Base-by-base conservation (phyloP, 73 alveolate genomes). In the Blepharisma stoltei region DNA sequence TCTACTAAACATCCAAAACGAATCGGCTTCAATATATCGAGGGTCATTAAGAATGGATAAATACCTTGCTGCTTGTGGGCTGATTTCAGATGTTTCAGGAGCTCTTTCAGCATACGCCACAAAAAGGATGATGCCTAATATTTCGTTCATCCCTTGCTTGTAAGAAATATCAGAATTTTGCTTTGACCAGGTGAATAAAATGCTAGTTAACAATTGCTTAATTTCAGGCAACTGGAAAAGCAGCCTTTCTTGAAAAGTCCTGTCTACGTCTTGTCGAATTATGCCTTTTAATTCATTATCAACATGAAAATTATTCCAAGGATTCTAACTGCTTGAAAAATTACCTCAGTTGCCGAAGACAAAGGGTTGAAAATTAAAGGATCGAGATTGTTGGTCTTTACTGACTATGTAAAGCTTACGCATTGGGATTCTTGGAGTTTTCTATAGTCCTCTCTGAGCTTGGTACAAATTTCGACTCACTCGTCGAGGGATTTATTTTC, bases 131-230 rank as follows among this genome's bases (percentile, higher is more conserved):
- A 94, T 75, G 7, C 94, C 97, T 48, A 91, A 75, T 37, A 94
- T 67, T 50, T 94, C 99, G 83, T 92, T 94, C 97, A 94, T 89
- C 50, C 99, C 97, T 70, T 94, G 92, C 65, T 90, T 93, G 84
- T 92, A 94, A 7, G 89, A 85, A 44, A 87, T 70, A 45, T 54
- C 71, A 21, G 86, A 83, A 84, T 80, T 81, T 78, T 91, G 92
- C 81, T 92, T 94, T 45, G 96, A 83, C 95, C 97, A 94, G 44
- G 88, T 76, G 81, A 80, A 91, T 53, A 94, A 87, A 43, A 85
- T 88, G 75, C 83, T 86, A 6, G 76, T 60, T 81, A 87, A 65
- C 14, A 76, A 60, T 71, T 78, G 89, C 70, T 89, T 85, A 14
- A 86, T 86, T 44, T 78, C 83, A 52, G 87, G 85, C 73, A 76